Percentiles rank a stretch among this genome's conserved stretches.
Evolutionary conservation across 345 rosid genomes (phyloP).

Genomic region (Pistacia vera): DNA sequence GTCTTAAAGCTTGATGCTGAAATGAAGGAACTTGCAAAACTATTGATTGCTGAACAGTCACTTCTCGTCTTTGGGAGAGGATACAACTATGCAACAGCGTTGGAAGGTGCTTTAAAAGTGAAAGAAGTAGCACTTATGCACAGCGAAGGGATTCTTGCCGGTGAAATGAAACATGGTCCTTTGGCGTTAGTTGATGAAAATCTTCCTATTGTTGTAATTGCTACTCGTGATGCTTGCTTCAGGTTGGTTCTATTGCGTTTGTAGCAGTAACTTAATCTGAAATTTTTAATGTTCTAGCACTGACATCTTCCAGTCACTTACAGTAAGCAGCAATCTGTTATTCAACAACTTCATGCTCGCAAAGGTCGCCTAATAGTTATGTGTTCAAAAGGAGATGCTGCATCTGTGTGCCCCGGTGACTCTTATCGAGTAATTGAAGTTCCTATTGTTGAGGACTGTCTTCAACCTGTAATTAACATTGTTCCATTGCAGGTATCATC

Average conservation of each 20-base stretch:
- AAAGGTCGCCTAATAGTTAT: conserved; percentile 83
- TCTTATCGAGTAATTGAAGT: conserved; percentile 80
- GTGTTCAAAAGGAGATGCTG: conserved; percentile 84
- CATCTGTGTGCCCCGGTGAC: conserved; percentile 71
- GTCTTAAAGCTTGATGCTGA: conserved; percentile 83
- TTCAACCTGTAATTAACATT: conserved; percentile 85
- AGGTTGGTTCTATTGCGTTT: conserved; percentile 41
- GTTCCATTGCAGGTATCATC: conserved; percentile 80
- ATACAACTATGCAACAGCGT: conserved; percentile 83
- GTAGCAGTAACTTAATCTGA: not conserved
- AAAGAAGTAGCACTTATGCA: conserved; percentile 99
- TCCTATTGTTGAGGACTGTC: conserved; percentile 92
- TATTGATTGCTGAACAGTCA: conserved; percentile 77
- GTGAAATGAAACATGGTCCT: conserved; percentile 99
- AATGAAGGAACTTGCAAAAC: conserved; percentile 84
- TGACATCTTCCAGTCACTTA: conserved; percentile 19
- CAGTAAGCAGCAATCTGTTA: conserved; percentile 94
- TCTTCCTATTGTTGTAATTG: conserved; percentile 80
- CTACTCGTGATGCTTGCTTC: conserved; percentile 90
- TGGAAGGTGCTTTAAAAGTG: conserved; percentile 94
- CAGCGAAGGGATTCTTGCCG: conserved; percentile 96
- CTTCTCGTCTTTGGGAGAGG: conserved; percentile 95
- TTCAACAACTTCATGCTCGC: conserved; percentile 93
- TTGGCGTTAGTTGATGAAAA: conserved; percentile 93
- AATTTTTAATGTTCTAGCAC: not conserved